Evolutionary conservation across 257 asterid species (phyloP).

Genomic region (Knoxia roxburghii): DNA sequence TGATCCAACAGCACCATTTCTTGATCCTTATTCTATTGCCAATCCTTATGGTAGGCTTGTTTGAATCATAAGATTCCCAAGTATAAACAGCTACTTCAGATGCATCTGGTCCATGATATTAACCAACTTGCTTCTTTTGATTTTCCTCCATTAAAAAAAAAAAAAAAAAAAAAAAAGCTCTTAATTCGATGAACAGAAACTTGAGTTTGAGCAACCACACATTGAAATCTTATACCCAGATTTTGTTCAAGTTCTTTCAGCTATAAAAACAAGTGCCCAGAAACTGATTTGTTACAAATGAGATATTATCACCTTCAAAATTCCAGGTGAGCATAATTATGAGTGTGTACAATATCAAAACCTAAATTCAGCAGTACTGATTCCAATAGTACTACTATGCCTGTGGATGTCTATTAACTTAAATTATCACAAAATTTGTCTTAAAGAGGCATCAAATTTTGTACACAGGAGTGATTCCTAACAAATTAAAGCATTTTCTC

Average conservation of each 20-base stretch:
- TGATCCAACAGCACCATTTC: slow-evolving; percentile 75
- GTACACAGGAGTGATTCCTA: slow-evolving; percentile 92
- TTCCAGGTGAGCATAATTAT: too few relatives aligned
- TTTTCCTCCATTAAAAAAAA: slow-evolving; percentile 52
- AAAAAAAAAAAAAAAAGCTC: slow-evolving; percentile 42
- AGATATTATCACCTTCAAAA: too few relatives aligned
- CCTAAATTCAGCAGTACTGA: too few relatives aligned
- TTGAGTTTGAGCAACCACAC: slow-evolving; percentile 71
- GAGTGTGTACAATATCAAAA: too few relatives aligned
- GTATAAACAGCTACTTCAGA: slow-evolving; percentile 52
- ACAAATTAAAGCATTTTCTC: slow-evolving; percentile 78
- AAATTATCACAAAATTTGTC: background rate
- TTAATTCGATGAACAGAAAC: slow-evolving; percentile 64
- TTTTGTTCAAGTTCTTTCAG: too few relatives aligned
- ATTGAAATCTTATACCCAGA: too few relatives aligned
- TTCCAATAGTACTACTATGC: too few relatives aligned
- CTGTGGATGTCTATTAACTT: too few relatives aligned
- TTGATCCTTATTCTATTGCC: slow-evolving; percentile 33
- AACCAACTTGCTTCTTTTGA: slow-evolving; percentile 32
- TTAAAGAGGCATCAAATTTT: slow-evolving; percentile 38
- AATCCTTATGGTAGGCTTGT: slow-evolving; percentile 47
- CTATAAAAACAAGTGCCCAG: too few relatives aligned
- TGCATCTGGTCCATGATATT: slow-evolving; percentile 18
- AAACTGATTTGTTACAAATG: too few relatives aligned
- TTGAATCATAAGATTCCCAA: slow-evolving; percentile 44